These are phyloP conservation scores for Trypanosoma rangeli DNA, from an alignment of 208 protist genomes.

Conservation along the genomic window DNA sequence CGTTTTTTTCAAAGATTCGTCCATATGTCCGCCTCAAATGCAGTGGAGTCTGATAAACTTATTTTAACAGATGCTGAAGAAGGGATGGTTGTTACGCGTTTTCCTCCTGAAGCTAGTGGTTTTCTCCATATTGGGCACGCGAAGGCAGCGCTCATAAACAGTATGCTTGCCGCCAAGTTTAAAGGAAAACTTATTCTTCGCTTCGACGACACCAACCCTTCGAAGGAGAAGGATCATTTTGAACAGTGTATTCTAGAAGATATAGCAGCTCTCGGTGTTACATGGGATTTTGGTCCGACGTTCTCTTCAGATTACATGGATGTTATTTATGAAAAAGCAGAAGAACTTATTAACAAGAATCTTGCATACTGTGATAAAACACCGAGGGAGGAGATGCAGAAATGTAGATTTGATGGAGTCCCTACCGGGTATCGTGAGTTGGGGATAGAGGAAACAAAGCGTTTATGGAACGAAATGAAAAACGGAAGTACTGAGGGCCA, in stretches of 20 bases:
- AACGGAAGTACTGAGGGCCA: constrained; percentile 81
- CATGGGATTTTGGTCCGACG: constrained; percentile 81
- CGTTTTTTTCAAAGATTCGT: constrained; percentile 38
- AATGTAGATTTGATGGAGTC: constrained; percentile 90
- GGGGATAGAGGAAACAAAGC: constrained; percentile 95
- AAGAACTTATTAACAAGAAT: constrained; percentile 90
- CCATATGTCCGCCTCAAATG: neutral
- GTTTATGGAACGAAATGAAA: constrained; percentile 96
- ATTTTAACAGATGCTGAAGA: constrained; percentile 75
- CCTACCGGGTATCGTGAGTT: constrained; percentile 89
- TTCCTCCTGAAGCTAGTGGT: constrained; percentile 97
- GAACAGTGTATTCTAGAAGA: constrained; percentile 96
- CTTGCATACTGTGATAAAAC: constrained; percentile 98
- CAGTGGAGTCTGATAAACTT: constrained; percentile 74
- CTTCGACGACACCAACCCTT: constrained; percentile 99
- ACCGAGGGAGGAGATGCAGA: constrained; percentile 93
- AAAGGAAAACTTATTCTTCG: constrained; percentile 98
- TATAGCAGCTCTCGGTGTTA: constrained; percentile 91
- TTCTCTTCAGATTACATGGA: constrained; percentile 98
- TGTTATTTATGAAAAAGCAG: constrained; percentile 89
- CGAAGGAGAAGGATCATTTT: constrained; percentile 97
- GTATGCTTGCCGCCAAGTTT: constrained; percentile 96
- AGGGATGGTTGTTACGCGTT: constrained; percentile 95
- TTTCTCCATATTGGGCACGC: constrained; percentile 98
- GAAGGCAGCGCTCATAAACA: constrained; percentile 98